Evolutionary conservation across 768 basidiomycete species (phyloP).

Genomic region (Serendipita vermifera): DNA sequence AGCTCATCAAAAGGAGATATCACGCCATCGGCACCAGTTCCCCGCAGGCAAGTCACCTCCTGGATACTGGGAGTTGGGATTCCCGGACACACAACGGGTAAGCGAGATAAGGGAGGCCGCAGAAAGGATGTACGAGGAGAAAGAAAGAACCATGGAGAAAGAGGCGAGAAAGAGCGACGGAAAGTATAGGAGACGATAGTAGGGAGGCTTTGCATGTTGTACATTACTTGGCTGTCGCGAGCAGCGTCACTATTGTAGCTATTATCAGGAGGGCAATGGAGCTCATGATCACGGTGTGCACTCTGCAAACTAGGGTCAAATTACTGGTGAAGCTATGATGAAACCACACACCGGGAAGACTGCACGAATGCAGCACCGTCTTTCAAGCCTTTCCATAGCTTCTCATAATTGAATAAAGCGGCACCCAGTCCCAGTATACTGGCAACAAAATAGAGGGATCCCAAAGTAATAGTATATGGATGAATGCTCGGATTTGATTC

Average conservation of each 20-base stretch:
- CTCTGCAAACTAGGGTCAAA: no score
- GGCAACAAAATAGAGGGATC: neutral
- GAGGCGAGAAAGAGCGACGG: neutral
- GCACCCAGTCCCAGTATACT: neutral
- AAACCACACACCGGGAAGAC: conserved; percentile 3
- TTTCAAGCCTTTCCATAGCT: conserved; percentile 4
- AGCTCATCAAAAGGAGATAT: neutral
- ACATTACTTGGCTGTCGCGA: neutral
- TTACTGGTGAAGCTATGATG: no score
- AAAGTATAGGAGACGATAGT: neutral
- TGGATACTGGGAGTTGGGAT: neutral
- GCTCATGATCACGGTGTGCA: neutral
- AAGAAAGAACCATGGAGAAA: conserved; percentile 2
- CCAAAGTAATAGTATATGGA: neutral
- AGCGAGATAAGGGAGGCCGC: neutral
- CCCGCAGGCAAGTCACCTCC: neutral
- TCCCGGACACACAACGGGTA: conserved; percentile 2
- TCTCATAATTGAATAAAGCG: neutral
- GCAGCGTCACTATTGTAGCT: neutral
- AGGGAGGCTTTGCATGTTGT: no score
- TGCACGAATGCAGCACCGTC: neutral
- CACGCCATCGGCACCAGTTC: neutral
- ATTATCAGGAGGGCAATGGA: conserved; percentile 4
- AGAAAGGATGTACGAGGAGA: neutral
- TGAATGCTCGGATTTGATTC: no score